Evolutionary conservation across 495 filamentous ascomycete genomes (phyloP).

Genomic region (Tuber umbilicatum): DNA sequence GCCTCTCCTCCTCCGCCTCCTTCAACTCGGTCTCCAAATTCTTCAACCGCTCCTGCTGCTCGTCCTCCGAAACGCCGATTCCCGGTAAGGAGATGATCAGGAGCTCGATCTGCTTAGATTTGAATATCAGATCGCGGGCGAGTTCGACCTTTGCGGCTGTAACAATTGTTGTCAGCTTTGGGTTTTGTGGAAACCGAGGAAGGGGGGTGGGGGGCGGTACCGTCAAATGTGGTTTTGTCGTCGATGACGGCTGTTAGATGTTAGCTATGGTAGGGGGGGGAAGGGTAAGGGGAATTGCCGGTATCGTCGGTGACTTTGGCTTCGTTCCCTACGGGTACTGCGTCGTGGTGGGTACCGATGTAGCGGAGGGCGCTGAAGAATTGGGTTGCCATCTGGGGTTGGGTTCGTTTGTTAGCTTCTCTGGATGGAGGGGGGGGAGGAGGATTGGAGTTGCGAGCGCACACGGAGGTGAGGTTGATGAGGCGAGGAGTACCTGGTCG

Average conservation of each 20-base stretch:
- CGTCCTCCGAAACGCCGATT: slow-evolving; percentile 71
- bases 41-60: slow-evolving; percentile 68
- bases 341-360: slow-evolving; percentile 72
- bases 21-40: slow-evolving; percentile 71
- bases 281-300: slow-evolving; percentile 42
- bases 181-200: slow-evolving; percentile 23
- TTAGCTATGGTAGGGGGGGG: not conserved
- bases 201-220: slow-evolving; percentile 4
- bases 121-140: slow-evolving; percentile 75
- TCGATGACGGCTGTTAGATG: slow-evolving; percentile 25
- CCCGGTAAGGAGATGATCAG: slow-evolving; percentile 80
- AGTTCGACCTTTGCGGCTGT: slow-evolving; percentile 67
- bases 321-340: slow-evolving; percentile 57
- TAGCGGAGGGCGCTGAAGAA: slow-evolving; percentile 83
- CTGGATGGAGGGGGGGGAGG: not conserved
- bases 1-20: slow-evolving; percentile 64
- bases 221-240: slow-evolving; percentile 34
- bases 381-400: slow-evolving; percentile 68
- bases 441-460: slow-evolving; percentile 11
- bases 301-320: slow-evolving; percentile 56
- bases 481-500: slow-evolving; percentile 59
- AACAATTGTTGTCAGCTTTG: slow-evolving; percentile 42
- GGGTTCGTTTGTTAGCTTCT: slow-evolving; percentile 5
- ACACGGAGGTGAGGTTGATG: not conserved
- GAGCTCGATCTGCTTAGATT: slow-evolving; percentile 90